phyloP scores from a whole-genome alignment of 2,329 filamentous ascomycete species.

The Aureobasidium mangrovei region DNA sequence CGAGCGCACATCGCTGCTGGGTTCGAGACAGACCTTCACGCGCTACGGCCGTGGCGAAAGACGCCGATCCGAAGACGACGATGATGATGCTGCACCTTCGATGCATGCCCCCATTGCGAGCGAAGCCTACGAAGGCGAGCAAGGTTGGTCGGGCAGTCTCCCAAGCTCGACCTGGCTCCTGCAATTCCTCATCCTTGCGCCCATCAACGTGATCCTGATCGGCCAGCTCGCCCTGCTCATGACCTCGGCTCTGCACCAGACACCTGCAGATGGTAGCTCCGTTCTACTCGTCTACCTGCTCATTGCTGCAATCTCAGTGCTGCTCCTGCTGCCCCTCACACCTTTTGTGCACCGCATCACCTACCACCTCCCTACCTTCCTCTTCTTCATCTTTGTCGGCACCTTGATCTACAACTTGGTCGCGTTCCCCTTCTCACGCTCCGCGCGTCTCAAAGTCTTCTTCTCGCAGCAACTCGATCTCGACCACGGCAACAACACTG shows the following conservation, averaged over 20 bases:
- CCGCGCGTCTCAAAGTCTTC: constrained; percentile 74
- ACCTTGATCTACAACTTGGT: constrained; percentile 79
- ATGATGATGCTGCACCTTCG: constrained; percentile 20
- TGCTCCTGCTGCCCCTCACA: constrained; percentile 65
- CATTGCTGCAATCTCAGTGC: constrained; percentile 57
- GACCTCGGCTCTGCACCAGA: constrained; percentile 67
- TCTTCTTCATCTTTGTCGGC: constrained; percentile 62
- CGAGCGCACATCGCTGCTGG: constrained; percentile 50
- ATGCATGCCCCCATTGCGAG: constrained; percentile 22
- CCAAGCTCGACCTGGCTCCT: constrained; percentile 81
- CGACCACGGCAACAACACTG: constrained; percentile 57
- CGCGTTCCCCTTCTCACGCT: constrained; percentile 78
- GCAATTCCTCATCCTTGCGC: constrained; percentile 72
- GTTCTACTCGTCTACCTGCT: constrained; percentile 63
- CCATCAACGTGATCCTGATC: constrained; percentile 66
- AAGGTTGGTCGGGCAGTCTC: constrained; percentile 72
- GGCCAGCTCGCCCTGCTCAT: constrained; percentile 68
- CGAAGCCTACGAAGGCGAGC: constrained; percentile 59
- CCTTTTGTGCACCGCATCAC: constrained; percentile 84
- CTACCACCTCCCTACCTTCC: constrained; percentile 68
- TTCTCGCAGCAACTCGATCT: constrained; percentile 78
- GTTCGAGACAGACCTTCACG: constrained; percentile 17
- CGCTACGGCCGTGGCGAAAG: constrained; percentile 15
- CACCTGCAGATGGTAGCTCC: constrained; percentile 71
- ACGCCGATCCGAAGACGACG: constrained; percentile 15